Evolutionary conservation across 2,329 filamentous ascomycete species (phyloP).

Genomic region (Colletotrichum lindemuthianum): DNA sequence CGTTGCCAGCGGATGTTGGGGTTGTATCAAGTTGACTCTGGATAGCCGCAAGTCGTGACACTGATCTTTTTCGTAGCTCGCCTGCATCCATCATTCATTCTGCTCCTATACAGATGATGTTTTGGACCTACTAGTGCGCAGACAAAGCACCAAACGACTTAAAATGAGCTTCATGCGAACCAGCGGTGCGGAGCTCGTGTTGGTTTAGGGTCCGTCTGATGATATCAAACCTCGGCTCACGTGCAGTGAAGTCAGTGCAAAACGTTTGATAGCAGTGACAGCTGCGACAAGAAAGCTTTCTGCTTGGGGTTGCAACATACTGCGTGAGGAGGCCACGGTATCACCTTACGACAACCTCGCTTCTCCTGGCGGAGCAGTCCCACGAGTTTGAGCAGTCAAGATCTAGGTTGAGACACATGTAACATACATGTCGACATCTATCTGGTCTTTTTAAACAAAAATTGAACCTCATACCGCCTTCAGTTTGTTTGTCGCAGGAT

Average conservation of each 20-base stretch:
- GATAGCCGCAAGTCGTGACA: constrained; percentile 11
- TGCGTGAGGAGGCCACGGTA: no score
- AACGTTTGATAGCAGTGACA: background rate
- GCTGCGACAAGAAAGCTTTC: no score
- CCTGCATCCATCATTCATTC: background rate
- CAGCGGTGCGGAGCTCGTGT: background rate
- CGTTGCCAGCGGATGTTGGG: background rate
- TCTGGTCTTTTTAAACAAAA: no score
- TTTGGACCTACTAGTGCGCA: background rate
- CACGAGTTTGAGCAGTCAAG: no score
- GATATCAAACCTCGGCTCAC: constrained; percentile 14
- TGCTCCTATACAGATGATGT: background rate
- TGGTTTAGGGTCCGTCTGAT: constrained; percentile 4
- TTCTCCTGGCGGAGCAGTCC: no score
- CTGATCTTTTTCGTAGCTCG: constrained; percentile 3
- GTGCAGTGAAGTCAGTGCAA: background rate
- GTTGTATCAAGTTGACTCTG: constrained; percentile 3
- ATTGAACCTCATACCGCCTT: no score
- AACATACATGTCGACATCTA: no score
- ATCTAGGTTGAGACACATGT: no score
- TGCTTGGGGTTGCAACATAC: no score
- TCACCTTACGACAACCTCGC: no score
- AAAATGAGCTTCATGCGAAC: background rate
- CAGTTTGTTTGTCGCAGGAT: no score
- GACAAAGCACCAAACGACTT: background rate